phyloP scores from a whole-genome alignment of 129 eudicot genomes.

The Centella asiatica region DNA sequence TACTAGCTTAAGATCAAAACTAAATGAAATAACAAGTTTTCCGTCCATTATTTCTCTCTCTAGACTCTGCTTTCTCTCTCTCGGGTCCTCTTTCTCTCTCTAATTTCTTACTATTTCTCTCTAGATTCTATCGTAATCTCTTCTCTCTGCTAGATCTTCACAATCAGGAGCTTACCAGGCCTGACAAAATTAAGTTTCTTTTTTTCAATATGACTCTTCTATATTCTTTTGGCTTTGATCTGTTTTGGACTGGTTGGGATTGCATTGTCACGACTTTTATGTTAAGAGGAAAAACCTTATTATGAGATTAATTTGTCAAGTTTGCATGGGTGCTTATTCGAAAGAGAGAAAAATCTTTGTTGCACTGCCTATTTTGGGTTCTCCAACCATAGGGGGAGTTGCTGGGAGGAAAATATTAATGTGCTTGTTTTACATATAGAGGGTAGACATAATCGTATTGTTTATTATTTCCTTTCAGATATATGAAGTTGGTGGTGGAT shows the following conservation, averaged over 20 bases:
- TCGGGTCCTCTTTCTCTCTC: too few relatives aligned
- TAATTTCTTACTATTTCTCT: too few relatives aligned
- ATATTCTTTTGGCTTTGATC: background rate
- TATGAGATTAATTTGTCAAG: background rate
- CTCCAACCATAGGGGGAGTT: background rate
- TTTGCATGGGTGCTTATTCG: background rate
- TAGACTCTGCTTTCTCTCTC: too few relatives aligned
- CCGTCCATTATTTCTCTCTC: too few relatives aligned
- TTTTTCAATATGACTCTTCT: too few relatives aligned
- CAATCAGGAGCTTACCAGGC: too few relatives aligned
- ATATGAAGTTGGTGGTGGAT: conserved; percentile 98
- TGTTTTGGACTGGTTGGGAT: background rate
- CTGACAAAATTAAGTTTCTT: too few relatives aligned
- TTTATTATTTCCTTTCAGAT: conserved; percentile 44
- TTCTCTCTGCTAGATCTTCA: too few relatives aligned
- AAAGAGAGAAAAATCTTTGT: background rate
- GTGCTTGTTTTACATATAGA: conserved; percentile 12
- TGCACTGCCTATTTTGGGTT: background rate
- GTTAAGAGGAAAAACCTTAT: background rate
- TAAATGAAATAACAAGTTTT: too few relatives aligned
- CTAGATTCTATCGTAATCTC: too few relatives aligned
- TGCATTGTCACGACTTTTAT: too few relatives aligned
- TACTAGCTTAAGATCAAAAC: too few relatives aligned
- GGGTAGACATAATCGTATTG: conserved; percentile 14
- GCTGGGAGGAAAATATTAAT: background rate